phyloP scores from a whole-genome alignment of 768 basidiomycete genomes.

The Pulveroboletus sp. region DNA sequence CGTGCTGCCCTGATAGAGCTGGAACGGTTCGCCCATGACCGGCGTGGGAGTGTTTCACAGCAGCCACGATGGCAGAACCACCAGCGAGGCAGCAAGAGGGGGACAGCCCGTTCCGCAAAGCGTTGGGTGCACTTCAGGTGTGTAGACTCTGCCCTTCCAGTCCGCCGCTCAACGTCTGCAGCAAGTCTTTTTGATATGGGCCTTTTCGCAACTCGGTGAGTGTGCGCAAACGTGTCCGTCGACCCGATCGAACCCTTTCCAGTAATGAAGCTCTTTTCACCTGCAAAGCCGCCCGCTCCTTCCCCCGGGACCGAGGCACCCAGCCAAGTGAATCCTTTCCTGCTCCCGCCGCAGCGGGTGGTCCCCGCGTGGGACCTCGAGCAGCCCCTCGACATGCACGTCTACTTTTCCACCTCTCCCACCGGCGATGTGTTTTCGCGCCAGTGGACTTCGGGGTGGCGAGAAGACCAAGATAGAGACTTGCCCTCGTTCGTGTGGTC shows the following conservation, averaged over 20 bases:
- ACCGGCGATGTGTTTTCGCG: constrained; percentile 55
- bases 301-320: constrained; percentile 21
- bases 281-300: constrained; percentile 32
- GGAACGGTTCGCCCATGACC: constrained; percentile 30
- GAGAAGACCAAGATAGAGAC: constrained; percentile 43
- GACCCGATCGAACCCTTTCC: background rate
- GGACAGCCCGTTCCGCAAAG: constrained; percentile 34
- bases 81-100: constrained; percentile 27
- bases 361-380: constrained; percentile 58
- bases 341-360: constrained; percentile 52
- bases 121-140: constrained; percentile 43
- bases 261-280: constrained; percentile 45
- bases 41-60: constrained; percentile 28
- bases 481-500: constrained; percentile 74
- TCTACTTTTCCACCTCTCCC: constrained; percentile 68
- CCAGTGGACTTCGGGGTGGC: constrained; percentile 48
- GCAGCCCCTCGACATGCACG: constrained; percentile 62
- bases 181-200: constrained; percentile 69
- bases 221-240: background rate
- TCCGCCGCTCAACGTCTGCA: constrained; percentile 27
- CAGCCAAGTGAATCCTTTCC: constrained; percentile 41
- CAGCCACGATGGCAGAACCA: constrained; percentile 25
- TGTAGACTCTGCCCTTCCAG: constrained; percentile 6
- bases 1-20: constrained; percentile 25
- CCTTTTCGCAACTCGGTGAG: constrained; percentile 63